Evolutionary conservation across 2,329 filamentous ascomycete species (phyloP).

Genomic region (Periconia sp.): DNA sequence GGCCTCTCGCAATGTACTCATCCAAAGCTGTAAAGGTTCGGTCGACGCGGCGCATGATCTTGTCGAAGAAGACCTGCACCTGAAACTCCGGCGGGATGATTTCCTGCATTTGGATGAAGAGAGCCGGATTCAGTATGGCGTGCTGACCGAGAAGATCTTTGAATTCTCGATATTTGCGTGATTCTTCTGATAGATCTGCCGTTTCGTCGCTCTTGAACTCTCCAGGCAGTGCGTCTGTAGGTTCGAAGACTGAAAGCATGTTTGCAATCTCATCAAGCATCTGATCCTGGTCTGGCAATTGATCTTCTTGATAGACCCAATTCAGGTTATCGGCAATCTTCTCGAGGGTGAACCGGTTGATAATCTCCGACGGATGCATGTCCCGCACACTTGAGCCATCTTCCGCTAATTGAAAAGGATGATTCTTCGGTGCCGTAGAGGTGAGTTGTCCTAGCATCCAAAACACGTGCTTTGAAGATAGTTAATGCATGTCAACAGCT

Average conservation of each 20-base stretch:
- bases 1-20: slow-evolving; percentile 36
- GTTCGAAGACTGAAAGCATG: slow-evolving; percentile 47
- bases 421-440: slow-evolving; percentile 27
- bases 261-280: slow-evolving; percentile 37
- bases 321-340: slow-evolving; percentile 33
- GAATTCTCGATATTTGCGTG: slow-evolving; percentile 41
- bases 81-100: slow-evolving; percentile 41
- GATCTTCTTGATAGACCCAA: slow-evolving; percentile 39
- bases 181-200: slow-evolving; percentile 28
- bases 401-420: slow-evolving; percentile 34
- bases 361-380: slow-evolving; percentile 34
- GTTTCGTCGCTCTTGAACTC: slow-evolving; percentile 37
- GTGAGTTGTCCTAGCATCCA: slow-evolving; percentile 46
- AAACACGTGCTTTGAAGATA: slow-evolving; percentile 41
- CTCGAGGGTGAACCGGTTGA: slow-evolving; percentile 32
- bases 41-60: slow-evolving; percentile 37
- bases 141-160: slow-evolving; percentile 34
- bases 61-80: slow-evolving; percentile 42
- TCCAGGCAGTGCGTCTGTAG: slow-evolving; percentile 38
- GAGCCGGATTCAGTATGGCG: slow-evolving; percentile 31
- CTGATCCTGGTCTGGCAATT: slow-evolving; percentile 34
- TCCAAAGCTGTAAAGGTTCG: slow-evolving; percentile 37
- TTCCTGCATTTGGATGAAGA: slow-evolving; percentile 33
- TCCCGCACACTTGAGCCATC: slow-evolving; percentile 43
- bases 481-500: slow-evolving; percentile 12